A percentile compares a stretch with the other conserved stretches of the same genome.
phyloP scores from a whole-genome alignment of 2,329 filamentous ascomycete species.

The Daldinia sp. region DNA sequence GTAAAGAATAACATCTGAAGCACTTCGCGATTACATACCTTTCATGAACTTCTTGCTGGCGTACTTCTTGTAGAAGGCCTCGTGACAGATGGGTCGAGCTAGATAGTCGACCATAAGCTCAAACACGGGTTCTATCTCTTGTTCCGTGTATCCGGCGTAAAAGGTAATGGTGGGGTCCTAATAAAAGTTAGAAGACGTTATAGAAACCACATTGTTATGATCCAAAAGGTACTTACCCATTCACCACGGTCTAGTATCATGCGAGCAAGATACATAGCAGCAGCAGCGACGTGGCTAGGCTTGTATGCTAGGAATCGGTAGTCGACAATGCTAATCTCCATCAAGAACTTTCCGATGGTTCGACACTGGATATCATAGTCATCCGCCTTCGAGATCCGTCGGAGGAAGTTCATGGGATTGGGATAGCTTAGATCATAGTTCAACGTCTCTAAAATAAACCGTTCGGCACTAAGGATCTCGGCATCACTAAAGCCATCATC shows the following conservation, averaged over 20 bases:
- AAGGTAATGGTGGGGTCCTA: constrained; percentile 85
- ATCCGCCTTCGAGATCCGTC: constrained; percentile 98
- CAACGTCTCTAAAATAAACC: constrained; percentile 88
- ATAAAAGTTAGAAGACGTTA: constrained; percentile 43
- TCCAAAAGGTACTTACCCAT: constrained; percentile 76
- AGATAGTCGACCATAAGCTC: constrained; percentile 97
- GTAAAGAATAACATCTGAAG: constrained; percentile 40
- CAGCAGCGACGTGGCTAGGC: constrained; percentile 89
- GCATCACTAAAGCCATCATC: constrained; percentile 95
- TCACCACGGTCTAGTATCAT: constrained; percentile 88
- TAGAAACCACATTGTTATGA: neutral
- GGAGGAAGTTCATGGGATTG: constrained; percentile 99
- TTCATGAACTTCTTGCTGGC: constrained; percentile 99
- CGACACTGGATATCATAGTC: constrained; percentile 99
- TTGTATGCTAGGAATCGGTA: constrained; percentile 91
- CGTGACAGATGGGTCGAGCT: constrained; percentile 86
- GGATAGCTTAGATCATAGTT: constrained; percentile 98
- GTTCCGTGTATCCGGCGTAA: constrained; percentile 92
- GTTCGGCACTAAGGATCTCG: constrained; percentile 96
- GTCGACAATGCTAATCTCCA: constrained; percentile 95
- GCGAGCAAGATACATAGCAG: constrained; percentile 93
- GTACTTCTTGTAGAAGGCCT: constrained; percentile 99
- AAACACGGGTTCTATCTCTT: constrained; percentile 92
- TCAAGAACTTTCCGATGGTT: constrained; percentile 95
- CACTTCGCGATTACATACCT: constrained; percentile 65